phyloP scores from a whole-genome alignment of 768 basidiomycete species.

The Clitopilus hobsonii region DNA sequence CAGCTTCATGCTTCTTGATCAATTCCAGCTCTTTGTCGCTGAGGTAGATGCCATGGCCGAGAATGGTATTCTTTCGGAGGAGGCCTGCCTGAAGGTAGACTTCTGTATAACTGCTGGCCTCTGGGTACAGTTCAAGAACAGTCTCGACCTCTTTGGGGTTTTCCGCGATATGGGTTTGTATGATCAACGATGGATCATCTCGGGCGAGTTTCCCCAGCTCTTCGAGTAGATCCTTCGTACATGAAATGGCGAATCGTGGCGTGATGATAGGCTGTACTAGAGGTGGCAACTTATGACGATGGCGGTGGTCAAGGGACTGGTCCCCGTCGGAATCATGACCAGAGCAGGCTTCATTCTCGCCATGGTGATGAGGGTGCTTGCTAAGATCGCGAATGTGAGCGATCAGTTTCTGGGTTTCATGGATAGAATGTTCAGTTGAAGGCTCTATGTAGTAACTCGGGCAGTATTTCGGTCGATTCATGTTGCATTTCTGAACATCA shows the following conservation, averaged over 20 bases:
- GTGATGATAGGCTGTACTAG: constrained; percentile 90
- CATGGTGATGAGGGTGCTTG: constrained; percentile 15
- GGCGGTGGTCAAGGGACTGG: too few relatives aligned
- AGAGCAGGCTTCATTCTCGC: background rate
- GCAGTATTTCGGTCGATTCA: constrained; percentile 63
- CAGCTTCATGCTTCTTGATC: constrained; percentile 59
- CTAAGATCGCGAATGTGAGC: constrained; percentile 55
- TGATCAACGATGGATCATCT: constrained; percentile 55
- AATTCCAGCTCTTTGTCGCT: constrained; percentile 68
- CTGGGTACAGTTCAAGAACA: constrained; percentile 63
- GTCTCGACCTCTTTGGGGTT: constrained; percentile 68
- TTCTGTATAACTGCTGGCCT: constrained; percentile 57
- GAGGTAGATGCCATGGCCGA: constrained; percentile 86
- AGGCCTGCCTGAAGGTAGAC: constrained; percentile 81
- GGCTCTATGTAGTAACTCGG: constrained; percentile 67
- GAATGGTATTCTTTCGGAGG: constrained; percentile 72
- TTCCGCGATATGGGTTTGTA: constrained; percentile 94
- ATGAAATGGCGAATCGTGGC: constrained; percentile 92
- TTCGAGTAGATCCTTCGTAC: constrained; percentile 64
- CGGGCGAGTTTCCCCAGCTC: constrained; percentile 58
- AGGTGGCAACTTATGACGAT: too few relatives aligned
- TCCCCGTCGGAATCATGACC: constrained; percentile 8
- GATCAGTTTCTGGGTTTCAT: constrained; percentile 61
- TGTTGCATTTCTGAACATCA: constrained; percentile 95
- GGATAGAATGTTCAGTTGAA: constrained; percentile 53